phyloP scores from a whole-genome alignment of 768 basidiomycete species.

The Gymnopilus dilepis region DNA sequence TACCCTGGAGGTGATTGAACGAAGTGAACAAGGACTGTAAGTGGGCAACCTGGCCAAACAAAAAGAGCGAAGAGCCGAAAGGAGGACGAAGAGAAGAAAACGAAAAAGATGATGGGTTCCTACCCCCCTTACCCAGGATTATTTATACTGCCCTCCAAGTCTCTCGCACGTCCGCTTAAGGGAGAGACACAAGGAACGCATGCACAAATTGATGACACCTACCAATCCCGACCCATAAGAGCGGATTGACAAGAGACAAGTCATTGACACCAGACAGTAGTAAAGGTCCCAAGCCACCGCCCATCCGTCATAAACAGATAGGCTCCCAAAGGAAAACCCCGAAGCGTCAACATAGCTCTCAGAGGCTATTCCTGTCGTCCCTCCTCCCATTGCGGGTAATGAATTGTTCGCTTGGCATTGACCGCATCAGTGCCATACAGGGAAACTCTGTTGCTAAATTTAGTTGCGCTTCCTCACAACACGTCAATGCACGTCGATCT shows the following conservation, averaged over 20 bases:
- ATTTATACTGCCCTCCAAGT: constrained; percentile 21
- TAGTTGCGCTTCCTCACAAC: constrained; percentile 15
- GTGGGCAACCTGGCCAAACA: constrained; percentile 48
- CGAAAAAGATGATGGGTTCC: constrained; percentile 22
- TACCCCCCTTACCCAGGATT: not conserved
- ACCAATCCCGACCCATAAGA: constrained; percentile 1
- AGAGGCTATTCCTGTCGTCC: constrained; percentile 5
- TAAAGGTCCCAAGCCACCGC: constrained; percentile 17
- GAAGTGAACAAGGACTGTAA: constrained; percentile 38
- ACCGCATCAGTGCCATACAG: constrained; percentile 10
- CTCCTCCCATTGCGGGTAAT: not conserved
- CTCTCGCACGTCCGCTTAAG: constrained; percentile 1
- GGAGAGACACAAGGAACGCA: constrained; percentile 1
- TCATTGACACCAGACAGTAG: constrained; percentile 16
- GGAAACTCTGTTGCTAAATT: constrained; percentile 14
- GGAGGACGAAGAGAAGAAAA: constrained; percentile 22
- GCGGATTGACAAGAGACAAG: constrained; percentile 13
- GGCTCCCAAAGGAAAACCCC: constrained; percentile 7
- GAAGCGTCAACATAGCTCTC: not conserved
- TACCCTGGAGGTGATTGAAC: constrained; percentile 31
- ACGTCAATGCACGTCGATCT: constrained; percentile 18
- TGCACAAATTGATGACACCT: not conserved
- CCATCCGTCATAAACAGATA: constrained; percentile 20
- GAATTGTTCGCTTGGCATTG: constrained; percentile 20
- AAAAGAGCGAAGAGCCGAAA: constrained; percentile 28